Percentiles rank a stretch among this genome's conserved stretches.
Evolutionary conservation across 2,329 filamentous ascomycete genomes (phyloP).

Genomic region (Diaporthe batatas): DNA sequence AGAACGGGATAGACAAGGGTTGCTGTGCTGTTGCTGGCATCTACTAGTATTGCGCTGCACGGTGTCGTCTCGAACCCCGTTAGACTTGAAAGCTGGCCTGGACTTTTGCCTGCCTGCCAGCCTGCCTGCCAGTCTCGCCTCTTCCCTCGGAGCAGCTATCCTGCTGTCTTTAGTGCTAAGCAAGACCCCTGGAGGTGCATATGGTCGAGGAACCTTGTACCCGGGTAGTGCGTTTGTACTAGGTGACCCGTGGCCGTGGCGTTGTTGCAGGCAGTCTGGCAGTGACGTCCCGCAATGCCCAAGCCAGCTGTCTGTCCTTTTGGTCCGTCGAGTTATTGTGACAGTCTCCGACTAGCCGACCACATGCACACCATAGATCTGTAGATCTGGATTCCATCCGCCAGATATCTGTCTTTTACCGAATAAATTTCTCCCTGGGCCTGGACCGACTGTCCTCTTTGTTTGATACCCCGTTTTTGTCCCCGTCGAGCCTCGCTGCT

Average conservation of each 20-base stretch:
- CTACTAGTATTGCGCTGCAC: not conserved
- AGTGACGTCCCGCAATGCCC: slow-evolving; percentile 18
- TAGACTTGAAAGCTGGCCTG: slow-evolving; percentile 38
- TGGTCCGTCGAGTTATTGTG: slow-evolving; percentile 1
- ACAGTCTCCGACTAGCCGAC: slow-evolving; percentile 8
- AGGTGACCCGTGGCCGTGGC: slow-evolving; percentile 8
- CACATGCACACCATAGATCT: not conserved
- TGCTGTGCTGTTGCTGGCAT: slow-evolving; percentile 4
- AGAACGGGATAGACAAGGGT: not conserved
- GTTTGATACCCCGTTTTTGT: slow-evolving; percentile 1
- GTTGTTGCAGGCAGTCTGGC: not conserved
- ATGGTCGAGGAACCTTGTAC: slow-evolving; percentile 20
- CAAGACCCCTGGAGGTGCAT: slow-evolving; percentile 29
- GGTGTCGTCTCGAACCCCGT: not conserved
- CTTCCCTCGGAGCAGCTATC: slow-evolving; percentile 10
- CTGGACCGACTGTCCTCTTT: not conserved
- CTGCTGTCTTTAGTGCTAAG: slow-evolving; percentile 25
- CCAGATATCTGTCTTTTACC: slow-evolving; percentile 12
- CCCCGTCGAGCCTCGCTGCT: slow-evolving; percentile 13
- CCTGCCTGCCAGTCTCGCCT: slow-evolving; percentile 6
- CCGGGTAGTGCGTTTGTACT: slow-evolving; percentile 24
- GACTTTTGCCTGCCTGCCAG: slow-evolving; percentile 32
- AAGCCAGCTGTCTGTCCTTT: slow-evolving; percentile 31
- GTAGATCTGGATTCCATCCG: not conserved
- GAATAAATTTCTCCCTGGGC: slow-evolving; percentile 8